Evolutionary conservation across 495 filamentous ascomycete genomes (phyloP), one percentile per base, ranked within the genome.

Genomic region (Immersiella caudata): DNA sequence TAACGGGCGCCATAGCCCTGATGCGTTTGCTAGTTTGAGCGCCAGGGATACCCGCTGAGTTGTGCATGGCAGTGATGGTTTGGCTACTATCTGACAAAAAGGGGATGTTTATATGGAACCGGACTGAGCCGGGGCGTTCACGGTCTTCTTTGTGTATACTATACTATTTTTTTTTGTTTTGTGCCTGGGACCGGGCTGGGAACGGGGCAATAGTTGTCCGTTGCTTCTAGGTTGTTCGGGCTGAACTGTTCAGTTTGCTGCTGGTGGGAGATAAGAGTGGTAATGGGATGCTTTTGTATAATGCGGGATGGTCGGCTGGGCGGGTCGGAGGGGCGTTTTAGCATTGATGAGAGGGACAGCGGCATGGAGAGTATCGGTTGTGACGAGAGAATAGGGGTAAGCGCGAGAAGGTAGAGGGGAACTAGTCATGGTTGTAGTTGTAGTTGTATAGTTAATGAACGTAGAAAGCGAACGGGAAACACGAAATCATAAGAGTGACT

Each of bases 21-120:
- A 99, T 81, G 94, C 95, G 33, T 99, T 98, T 85, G 90, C 93
- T n/a, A 94, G 91, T 71, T 80, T 99, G 75, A 97, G 94, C 75
- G 89, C 92, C 46, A 77, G 81, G 67, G 69, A 77, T 60, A 68
- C 60, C 25, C 64, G 68, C 9, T 73, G 65, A 70, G 60, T 26
- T 26, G 33, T 26, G 5, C 25, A 25, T 35, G 33, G 24, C 6
- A 21, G 33, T n/a, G 29, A 61, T 20, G 35, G 35, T 12, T n/a
- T 50, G 21, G 0, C 8, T 46, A 25, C 24, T 46, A 25, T 18
- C 14, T 22, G 2, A 33, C 8, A 33, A 33, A 33, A 8, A 25
- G 8, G 50, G 51, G n/a, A 55, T 21, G 26, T 14, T 46, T 46
- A 12, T 46, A 46, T 14, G 9, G 40, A 46, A 12, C 16, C 14